Base-by-base conservation (phyloP, 805 yeast genomes). In the Kodamaea kaohsiungensis region DNA sequence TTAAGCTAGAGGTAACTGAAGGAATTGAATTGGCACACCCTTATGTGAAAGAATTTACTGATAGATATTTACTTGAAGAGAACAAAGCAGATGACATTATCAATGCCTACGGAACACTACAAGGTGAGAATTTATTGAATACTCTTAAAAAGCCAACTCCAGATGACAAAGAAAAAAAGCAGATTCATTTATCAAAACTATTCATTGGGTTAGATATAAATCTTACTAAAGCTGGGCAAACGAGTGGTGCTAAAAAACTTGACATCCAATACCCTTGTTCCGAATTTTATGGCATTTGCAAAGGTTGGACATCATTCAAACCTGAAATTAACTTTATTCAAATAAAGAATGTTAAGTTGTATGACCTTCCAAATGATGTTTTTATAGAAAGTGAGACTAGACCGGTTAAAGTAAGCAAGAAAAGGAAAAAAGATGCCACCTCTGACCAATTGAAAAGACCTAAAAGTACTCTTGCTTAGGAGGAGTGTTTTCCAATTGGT, bases 21-120 rank as follows among this genome's bases (percentile, higher is more conserved):
- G 95, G 96, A 0, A 83, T 95, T 19, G 84, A 79, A 51, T 60
- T 91, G 30, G 98, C 97, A 0, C 98, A 92, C 70, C 98, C 99
- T 1, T 95, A 83, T 67, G 88, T 88, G 16, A 89, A 91, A 63
- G 85, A 87, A 12, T 87, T 89, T 65, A 86, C 82, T 48, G 76
- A 80, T 46, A 72, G 82, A 1, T 86, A 65, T 53, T 57, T 69
- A 12, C 66, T 74, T 54, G 67, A 69, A 16, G 66, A 75, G 12
- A 83, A 81, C 10, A 86, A 82, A n/a, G 84, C 83, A 58, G 83
- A 82, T 1, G 75, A 76, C 30, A 79, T 88, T 30, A 80, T 88
- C 18, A 78, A 79, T 48, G 81, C 85, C 8, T 88, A 86, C 66
- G 89, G 92, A 1, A 78, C 86, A 9, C 70, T 78, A 50, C 74